These are phyloP conservation scores for Chlorophyllum brunneum DNA, from an alignment of 768 basidiomycete species.

Conservation along the genomic window DNA sequence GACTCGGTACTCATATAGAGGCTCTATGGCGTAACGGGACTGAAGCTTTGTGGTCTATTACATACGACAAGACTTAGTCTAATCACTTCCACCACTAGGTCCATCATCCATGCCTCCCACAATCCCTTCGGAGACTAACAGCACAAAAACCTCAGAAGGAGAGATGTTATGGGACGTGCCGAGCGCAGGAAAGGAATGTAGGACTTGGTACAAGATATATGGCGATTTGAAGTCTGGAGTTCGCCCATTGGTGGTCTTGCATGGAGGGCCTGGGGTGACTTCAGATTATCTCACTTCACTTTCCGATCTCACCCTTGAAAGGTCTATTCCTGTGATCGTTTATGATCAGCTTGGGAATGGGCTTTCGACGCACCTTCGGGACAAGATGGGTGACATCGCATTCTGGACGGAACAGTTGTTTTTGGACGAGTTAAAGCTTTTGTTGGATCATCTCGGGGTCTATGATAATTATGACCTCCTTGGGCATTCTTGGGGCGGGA, in stretches of 20 bases:
- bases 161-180: conserved; percentile 5
- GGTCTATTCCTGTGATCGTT: conserved; percentile 43
- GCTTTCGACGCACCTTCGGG: conserved; percentile 49
- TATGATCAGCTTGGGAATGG: conserved; percentile 58
- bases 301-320: conserved; percentile 31
- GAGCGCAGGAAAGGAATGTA: conserved; percentile 7
- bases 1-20: too few relatives aligned
- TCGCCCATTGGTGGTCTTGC: conserved; percentile 45
- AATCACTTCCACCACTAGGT: too few relatives aligned
- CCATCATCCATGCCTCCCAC: background rate
- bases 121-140: background rate
- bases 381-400: conserved; percentile 34
- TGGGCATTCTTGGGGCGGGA: conserved; percentile 52
- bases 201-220: conserved; percentile 51
- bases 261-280: conserved; percentile 51
- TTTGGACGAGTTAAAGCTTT: conserved; percentile 45
- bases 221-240: conserved; percentile 35
- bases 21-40: too few relatives aligned
- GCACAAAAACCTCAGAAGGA: background rate
- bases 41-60: too few relatives aligned
- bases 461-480: conserved; percentile 39
- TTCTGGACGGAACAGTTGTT: conserved; percentile 54
- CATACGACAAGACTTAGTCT: too few relatives aligned
- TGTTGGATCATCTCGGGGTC: conserved; percentile 42
- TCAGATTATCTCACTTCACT: conserved; percentile 37